These are phyloP conservation scores for Zymoseptoria pseudotritici DNA, from an alignment of 2,329 filamentous ascomycete genomes.

Conservation along the genomic window DNA sequence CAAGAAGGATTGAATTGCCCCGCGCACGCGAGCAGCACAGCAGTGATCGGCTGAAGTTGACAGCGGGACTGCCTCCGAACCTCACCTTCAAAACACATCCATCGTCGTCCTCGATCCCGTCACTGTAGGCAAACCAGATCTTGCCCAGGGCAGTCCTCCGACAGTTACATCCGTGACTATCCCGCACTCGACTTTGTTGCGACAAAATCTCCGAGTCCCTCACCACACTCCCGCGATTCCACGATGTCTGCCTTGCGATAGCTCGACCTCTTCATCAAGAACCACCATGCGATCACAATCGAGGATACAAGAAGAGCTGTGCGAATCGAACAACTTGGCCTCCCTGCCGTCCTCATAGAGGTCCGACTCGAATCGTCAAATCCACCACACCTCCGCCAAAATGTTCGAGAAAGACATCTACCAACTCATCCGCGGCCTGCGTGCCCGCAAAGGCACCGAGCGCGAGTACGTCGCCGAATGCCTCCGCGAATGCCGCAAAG, in stretches of 20 bases:
- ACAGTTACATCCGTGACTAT: neutral
- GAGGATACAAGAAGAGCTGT: neutral
- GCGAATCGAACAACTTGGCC: neutral
- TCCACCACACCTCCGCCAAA: neutral
- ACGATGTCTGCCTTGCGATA: neutral
- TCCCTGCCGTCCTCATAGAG: neutral
- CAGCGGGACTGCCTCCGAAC: neutral
- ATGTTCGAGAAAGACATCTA: slow-evolving; percentile 99
- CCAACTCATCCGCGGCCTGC: slow-evolving; percentile 92
- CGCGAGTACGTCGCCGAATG: slow-evolving; percentile 90
- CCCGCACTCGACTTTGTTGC: neutral
- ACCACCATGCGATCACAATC: neutral
- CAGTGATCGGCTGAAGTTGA: neutral
- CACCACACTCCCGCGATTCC: neutral
- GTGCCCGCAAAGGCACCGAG: slow-evolving; percentile 92
- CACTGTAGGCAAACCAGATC: neutral
- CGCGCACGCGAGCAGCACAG: neutral
- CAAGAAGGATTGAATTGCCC: neutral
- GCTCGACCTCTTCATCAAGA: neutral
- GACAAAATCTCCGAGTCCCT: neutral
- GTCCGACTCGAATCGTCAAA: neutral
- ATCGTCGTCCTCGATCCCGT: no score
- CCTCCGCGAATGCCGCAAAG: slow-evolving; percentile 88
- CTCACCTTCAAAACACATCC: neutral
- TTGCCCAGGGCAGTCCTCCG: neutral